A percentile compares a stretch with the other conserved stretches of the same genome.
Conservation (phyloP, 768 basidiomycete species). For the Pulveroboletus sp. region DNA sequence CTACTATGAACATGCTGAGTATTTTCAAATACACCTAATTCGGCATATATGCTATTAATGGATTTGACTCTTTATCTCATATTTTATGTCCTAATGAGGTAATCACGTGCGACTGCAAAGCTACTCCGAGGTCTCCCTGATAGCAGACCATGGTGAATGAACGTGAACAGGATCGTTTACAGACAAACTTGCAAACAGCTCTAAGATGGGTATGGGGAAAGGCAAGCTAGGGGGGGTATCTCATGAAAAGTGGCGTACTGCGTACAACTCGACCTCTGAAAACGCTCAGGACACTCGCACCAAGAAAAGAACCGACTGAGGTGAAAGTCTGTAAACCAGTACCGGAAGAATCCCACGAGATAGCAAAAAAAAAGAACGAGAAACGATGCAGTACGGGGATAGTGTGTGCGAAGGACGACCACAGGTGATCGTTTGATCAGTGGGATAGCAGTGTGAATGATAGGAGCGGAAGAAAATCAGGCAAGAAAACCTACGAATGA, state of each 20-base stretch:
- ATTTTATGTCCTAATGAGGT: no score
- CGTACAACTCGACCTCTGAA: conserved; percentile 3
- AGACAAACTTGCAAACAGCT: neutral
- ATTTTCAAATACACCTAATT: no score
- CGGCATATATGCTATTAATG: no score
- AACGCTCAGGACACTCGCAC: conserved; percentile 1
- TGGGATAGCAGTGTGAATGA: conserved; percentile 15
- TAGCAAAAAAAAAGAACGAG: neutral
- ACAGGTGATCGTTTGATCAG: conserved; percentile 8
- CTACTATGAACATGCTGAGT: no score
- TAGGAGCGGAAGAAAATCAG: neutral
- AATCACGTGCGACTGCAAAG: no score
- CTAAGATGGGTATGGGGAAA: conserved; percentile 4
- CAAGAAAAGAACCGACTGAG: neutral
- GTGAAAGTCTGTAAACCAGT: conserved; percentile 21
- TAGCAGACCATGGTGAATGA: no score
- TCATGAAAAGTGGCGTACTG: conserved; percentile 17
- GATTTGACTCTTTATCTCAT: no score
- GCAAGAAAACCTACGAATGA: conserved; percentile 3
- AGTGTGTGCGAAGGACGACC: conserved; percentile 2
- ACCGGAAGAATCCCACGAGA: conserved; percentile 11
- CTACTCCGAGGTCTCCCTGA: no score
- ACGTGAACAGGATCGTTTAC: neutral
- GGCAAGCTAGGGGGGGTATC: conserved; percentile 27
- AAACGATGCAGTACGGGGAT: neutral